Conservation (phyloP, 192 early-diverging fungal species). For the Funneliformis mosseae region DNA sequence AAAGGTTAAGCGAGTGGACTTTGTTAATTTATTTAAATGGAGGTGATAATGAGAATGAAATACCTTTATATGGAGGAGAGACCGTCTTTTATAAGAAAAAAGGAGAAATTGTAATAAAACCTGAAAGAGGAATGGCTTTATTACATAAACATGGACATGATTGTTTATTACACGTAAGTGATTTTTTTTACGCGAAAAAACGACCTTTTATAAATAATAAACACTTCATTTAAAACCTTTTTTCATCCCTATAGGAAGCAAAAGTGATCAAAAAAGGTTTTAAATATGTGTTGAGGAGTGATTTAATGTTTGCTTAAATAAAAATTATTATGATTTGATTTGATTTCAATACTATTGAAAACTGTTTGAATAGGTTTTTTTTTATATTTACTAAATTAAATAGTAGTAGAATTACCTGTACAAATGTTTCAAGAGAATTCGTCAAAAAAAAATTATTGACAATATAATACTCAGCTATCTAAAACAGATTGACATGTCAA, state of each 20-base stretch:
- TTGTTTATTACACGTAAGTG: slow-evolving; percentile 44
- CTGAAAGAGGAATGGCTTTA: slow-evolving; percentile 42
- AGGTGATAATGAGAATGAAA: slow-evolving; percentile 34
- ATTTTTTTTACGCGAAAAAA: neutral
- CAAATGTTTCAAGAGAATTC: no score
- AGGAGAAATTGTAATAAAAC: slow-evolving; percentile 34
- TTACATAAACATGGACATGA: slow-evolving; percentile 46
- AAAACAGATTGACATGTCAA: no score
- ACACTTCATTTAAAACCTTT: neutral
- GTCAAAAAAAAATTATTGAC: no score
- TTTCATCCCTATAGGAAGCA: slow-evolving; percentile 31
- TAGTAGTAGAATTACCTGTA: no score
- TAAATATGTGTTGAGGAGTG: slow-evolving; percentile 50
- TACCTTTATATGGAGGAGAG: slow-evolving; percentile 38
- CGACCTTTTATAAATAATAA: neutral
- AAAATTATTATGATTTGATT: no score
- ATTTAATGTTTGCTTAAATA: slow-evolving; percentile 40
- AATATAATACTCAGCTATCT: no score
- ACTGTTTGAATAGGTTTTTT: no score
- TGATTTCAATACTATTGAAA: no score
- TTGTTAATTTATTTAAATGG: slow-evolving; percentile 49
- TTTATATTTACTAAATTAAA: no score
- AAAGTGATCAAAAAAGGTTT: slow-evolving; percentile 41
- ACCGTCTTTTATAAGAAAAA: slow-evolving; percentile 52
- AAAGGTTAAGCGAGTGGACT: slow-evolving; percentile 47